Base-by-base conservation (phyloP, 208 protist genomes). In the Trypanosoma scelopori region DNA sequence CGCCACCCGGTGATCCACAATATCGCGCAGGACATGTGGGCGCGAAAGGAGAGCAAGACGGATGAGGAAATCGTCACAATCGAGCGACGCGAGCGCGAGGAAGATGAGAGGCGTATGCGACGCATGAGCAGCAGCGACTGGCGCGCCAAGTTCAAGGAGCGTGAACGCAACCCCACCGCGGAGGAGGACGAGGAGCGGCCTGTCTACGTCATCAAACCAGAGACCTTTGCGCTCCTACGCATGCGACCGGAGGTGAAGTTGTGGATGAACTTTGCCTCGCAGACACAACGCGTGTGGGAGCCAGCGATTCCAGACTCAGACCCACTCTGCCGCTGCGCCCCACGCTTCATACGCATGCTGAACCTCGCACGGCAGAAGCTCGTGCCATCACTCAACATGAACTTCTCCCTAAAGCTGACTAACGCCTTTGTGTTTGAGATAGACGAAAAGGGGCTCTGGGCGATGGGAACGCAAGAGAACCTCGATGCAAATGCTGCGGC, bases 81-180 rank as follows among this genome's bases (percentile, higher is more conserved):
- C 50, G 75, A 73, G n/a, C 67, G 79, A 55, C 81, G 89, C 1
- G 81, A 91, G 62, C 53, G 74, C 32, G 89, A 92, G 57, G 89
- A 94, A 61, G 89, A 94, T 57, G 85, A 89, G 47, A 89, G 87
- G 73, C 89, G 89, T 43, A 94, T 94, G 89, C 83, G 82, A 16
- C 89, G 89, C 55, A 92, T 94, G 85, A 92, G 84, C 69, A 92
- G 82, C 79, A 92, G 84, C 46, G 85, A 94, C 73, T 94, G 89
- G 85, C 82, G 89, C 1, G 65, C 81, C 28, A 94, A 94, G 62
- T 92, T 92, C 48, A 65, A 70, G 53, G 85, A 91, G 18, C 85
- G 89, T 30, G 89, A 94, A 71, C 85, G 89, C 47, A 92, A 94
- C 76, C 89, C 89, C 13, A 92, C 85, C 3, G 46, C 39, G 5